These are phyloP conservation scores for Pythium brassicae DNA, from an alignment of 352 stramenopile species.

Conservation along the genomic window DNA sequence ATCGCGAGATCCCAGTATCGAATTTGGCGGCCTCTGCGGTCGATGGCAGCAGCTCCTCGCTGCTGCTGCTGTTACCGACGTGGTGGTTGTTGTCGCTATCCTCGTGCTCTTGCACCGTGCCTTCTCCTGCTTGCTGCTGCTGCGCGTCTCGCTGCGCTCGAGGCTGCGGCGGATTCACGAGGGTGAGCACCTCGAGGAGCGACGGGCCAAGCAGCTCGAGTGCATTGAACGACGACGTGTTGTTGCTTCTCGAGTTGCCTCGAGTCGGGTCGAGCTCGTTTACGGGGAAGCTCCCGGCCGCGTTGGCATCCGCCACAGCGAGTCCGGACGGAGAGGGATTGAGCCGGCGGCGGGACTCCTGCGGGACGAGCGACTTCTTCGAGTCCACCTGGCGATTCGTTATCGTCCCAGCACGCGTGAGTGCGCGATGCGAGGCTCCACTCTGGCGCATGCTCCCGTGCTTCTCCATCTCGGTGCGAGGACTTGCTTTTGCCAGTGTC, in stretches of 20 bases:
- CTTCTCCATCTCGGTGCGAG: slow-evolving; percentile 9
- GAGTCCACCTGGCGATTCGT: slow-evolving; percentile 1
- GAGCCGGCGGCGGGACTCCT: not conserved
- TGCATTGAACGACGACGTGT: slow-evolving; percentile 24
- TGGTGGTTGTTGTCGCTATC: not conserved
- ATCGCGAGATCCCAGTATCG: slow-evolving; percentile 39
- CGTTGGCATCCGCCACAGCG: not conserved
- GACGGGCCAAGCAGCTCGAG: slow-evolving; percentile 45
- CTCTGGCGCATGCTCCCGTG: slow-evolving; percentile 2
- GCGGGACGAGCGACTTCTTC: slow-evolving; percentile 2
- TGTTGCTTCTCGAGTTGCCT: not conserved
- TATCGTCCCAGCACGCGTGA: not conserved
- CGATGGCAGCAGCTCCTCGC: slow-evolving; percentile 5
- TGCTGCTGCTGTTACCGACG: slow-evolving; percentile 12
- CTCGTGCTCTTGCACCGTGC: slow-evolving; percentile 8
- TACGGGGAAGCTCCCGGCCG: not conserved
- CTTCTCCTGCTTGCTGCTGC: slow-evolving; percentile 25
- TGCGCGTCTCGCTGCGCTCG: slow-evolving; percentile 10
- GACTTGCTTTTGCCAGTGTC: too few relatives aligned
- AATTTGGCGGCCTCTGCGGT: slow-evolving; percentile 26
- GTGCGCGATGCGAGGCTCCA: slow-evolving; percentile 5
- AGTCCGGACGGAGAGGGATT: not conserved
- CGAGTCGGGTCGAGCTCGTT: slow-evolving; percentile 1
- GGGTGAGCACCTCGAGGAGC: slow-evolving; percentile 42
- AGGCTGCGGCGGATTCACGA: slow-evolving; percentile 33